Evolutionary conservation across 805 yeast species (phyloP), one percentile per base, ranked within the genome.

Genomic region (Sugiyamaella smithiae): DNA sequence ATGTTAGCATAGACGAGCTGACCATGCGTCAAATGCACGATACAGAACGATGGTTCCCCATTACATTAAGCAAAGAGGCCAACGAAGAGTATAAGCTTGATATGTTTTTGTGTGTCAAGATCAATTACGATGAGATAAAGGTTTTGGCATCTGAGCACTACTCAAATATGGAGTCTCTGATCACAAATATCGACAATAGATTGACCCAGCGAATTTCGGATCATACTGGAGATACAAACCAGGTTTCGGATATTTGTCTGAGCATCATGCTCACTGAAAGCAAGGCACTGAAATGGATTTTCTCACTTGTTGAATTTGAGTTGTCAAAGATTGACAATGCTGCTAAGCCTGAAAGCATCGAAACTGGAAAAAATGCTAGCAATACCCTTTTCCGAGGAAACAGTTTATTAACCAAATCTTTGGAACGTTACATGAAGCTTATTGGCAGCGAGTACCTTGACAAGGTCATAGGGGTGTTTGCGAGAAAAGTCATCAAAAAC

Each of bases 371-470:
- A n/a, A 53, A 77, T 54, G 65, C 80, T 2, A 75, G 78, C 54
- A 82, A 78, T 54, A 76, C 87, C 0, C 63, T 88, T 12, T 91
- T 91, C 60, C 74, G 99, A 57, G 96, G 97, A 0, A 85, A 88
- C 49, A 82, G 96, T 1, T 73, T 91, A 3, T 72, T 93, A 52
- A 83, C 96, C 0, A 87, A 87, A 62, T 75, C 96, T 0, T 64
- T 90, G 47, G 99, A 91, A 59, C 74, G 78, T 51, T 88, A 81
- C 61, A 82, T 85, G 62, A 73, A 84, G 35, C 70, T 91, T 58
- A 73, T 84, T 16, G 98, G 98, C 0, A 84, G 79, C 51, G 89
- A 84, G 51, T 88, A 87, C 60, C 63, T 93, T 28, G 85, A 84
- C 49, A 77, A 77, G 55, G 80, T 86, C 2, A 74, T 91, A 47